Evolutionary conservation across 768 basidiomycete species (phyloP).

Genomic region (Lyophyllum atratum): DNA sequence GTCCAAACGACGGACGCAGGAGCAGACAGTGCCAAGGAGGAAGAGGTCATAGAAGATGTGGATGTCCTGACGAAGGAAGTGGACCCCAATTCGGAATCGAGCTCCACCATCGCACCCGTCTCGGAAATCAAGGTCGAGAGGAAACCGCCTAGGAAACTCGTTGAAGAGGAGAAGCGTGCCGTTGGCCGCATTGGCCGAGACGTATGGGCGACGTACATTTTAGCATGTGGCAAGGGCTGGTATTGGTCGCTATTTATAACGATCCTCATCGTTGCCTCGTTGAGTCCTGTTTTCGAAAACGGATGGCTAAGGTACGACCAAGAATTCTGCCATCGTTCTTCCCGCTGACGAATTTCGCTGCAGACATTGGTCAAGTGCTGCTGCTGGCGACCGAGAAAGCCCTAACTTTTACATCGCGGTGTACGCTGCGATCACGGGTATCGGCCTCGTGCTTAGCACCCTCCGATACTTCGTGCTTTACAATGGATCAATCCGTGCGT

Average conservation of each 20-base stretch:
- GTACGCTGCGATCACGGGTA: slow-evolving; percentile 55
- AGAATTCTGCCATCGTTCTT: not conserved
- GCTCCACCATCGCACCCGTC: slow-evolving; percentile 28
- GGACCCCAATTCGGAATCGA: slow-evolving; percentile 26
- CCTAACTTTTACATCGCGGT: slow-evolving; percentile 67
- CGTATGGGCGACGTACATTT: slow-evolving; percentile 65
- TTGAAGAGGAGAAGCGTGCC: slow-evolving; percentile 84
- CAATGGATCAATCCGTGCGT: slow-evolving; percentile 81
- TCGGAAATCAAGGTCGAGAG: slow-evolving; percentile 38
- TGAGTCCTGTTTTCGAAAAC: slow-evolving; percentile 71
- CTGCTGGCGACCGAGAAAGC: slow-evolving; percentile 38
- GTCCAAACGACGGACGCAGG: slow-evolving; percentile 52
- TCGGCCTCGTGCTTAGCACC: slow-evolving; percentile 55
- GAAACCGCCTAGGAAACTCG: slow-evolving; percentile 75
- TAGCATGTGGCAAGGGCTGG: slow-evolving; percentile 46
- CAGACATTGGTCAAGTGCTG: slow-evolving; percentile 59
- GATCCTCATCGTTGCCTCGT: slow-evolving; percentile 54
- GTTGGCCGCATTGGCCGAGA: slow-evolving; percentile 67
- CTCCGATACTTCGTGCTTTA: slow-evolving; percentile 76
- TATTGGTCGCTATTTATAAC: slow-evolving; percentile 63
- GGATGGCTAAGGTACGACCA: slow-evolving; percentile 60
- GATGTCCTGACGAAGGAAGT: slow-evolving; percentile 13
- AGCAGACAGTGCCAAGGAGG: slow-evolving; percentile 36
- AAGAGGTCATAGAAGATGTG: slow-evolving; percentile 37
- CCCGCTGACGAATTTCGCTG: slow-evolving; percentile 1